Evolutionary conservation across 352 stramenopile species (phyloP).

Genomic region (Phytophthora sojae): DNA sequence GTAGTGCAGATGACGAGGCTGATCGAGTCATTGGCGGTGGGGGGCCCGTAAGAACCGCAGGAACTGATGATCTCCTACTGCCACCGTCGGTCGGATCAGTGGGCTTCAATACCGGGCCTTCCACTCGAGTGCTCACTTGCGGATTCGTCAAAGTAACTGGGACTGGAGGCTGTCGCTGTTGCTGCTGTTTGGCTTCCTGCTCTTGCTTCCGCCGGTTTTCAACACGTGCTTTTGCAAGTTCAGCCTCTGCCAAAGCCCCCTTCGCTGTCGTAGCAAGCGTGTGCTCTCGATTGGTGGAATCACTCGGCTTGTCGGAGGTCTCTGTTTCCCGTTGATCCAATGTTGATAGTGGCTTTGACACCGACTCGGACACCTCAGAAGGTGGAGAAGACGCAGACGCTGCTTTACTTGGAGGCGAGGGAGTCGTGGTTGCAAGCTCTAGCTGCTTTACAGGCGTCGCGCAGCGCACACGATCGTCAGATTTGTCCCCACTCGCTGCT

Average conservation of each 20-base stretch:
- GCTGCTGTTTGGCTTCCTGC: slow-evolving; percentile 50
- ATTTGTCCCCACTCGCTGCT: not conserved
- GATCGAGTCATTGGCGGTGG: slow-evolving; percentile 29
- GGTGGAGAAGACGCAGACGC: not conserved
- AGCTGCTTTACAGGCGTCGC: slow-evolving; percentile 7
- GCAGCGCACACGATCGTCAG: slow-evolving; percentile 7
- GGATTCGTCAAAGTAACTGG: not conserved
- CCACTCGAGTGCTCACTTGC: not conserved
- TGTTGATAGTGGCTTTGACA: slow-evolving; percentile 3
- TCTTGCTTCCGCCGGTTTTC: slow-evolving; percentile 70
- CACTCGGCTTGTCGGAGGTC: not conserved
- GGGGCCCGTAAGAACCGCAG: not conserved
- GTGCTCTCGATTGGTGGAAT: slow-evolving; percentile 38
- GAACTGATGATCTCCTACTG: slow-evolving; percentile 8
- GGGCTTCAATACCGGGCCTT: not conserved
- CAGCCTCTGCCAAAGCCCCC: slow-evolving; percentile 68
- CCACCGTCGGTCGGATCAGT: not conserved
- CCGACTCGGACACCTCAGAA: not conserved
- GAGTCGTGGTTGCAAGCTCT: not conserved
- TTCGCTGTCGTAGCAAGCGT: slow-evolving; percentile 59
- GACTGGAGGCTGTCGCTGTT: slow-evolving; percentile 8
- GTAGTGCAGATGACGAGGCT: slow-evolving; percentile 40
- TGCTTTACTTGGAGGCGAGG: not conserved
- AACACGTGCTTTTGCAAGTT: slow-evolving; percentile 74
- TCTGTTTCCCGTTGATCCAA: slow-evolving; percentile 2